A percentile compares a stretch with the other conserved stretches of the same genome.
phyloP scores from a whole-genome alignment of 257 asterid genomes.

The Nicotiana knightiana region DNA sequence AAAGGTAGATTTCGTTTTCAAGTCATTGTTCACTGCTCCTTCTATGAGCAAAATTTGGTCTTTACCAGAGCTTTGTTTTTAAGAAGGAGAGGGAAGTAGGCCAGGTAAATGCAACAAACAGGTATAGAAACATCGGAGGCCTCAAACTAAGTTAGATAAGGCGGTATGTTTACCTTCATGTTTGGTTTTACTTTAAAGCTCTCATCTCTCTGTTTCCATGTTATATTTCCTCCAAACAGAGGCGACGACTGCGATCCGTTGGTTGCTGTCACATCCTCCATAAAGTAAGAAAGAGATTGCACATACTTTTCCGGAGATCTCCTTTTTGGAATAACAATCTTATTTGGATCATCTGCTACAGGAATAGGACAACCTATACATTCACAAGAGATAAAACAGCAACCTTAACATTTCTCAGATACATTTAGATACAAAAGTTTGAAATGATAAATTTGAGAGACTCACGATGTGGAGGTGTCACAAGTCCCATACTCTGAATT shows the following conservation, averaged over 20 bases:
- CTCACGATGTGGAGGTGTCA: constrained; percentile 90
- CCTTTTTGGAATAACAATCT: constrained; percentile 53
- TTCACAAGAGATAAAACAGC: constrained; percentile 3
- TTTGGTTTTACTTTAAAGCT: constrained; percentile 71
- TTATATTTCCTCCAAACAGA: constrained; percentile 83
- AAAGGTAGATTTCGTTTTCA: neutral
- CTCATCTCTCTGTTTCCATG: constrained; percentile 78
- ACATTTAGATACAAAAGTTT: neutral
- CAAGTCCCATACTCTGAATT: constrained; percentile 75
- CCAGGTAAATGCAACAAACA: neutral
- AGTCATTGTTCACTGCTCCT: neutral
- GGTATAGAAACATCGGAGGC: neutral
- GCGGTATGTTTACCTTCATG: constrained; percentile 53
- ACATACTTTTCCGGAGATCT: constrained; percentile 47
- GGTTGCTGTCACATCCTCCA: constrained; percentile 41
- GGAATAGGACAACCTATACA: constrained; percentile 76
- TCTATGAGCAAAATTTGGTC: constrained; percentile 1
- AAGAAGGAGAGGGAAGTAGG: neutral
- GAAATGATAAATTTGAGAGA: neutral
- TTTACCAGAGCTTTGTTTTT: neutral
- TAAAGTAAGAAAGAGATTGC: constrained; percentile 53
- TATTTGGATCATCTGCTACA: constrained; percentile 51
- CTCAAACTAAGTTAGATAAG: neutral
- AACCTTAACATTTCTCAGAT: neutral
- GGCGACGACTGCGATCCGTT: constrained; percentile 63